Base-by-base conservation (phyloP, 768 basidiomycete species). In the Pilatotrama ljubarskyi region DNA sequence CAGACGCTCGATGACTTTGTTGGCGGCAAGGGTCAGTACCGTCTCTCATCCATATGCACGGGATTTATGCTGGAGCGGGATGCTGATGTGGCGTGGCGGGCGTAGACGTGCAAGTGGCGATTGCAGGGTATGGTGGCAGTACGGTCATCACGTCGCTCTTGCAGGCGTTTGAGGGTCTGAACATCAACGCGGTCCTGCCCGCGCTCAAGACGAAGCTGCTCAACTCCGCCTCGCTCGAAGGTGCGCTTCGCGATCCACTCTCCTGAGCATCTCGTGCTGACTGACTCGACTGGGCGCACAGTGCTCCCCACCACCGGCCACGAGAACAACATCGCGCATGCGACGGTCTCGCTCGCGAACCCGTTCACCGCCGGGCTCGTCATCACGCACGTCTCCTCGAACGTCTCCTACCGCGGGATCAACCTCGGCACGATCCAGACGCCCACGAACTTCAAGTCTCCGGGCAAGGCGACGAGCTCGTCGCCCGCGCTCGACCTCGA, bases 1-100 rank as follows among this genome's bases (percentile, higher is more conserved):
- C 77, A 85, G 63, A 88, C 88, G 1, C 76, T 91, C 32, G 80
- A 84, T 54, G 82, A 90, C 37, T 91, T 90, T 66, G 81, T 90
- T 43, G 80, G 83, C 14, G 80, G 83, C 50, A 82, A 78, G 65
- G 82, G 85, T 82, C 54, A 37, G 71, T 48, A 15, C 15, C 17
- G 5, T 41, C 13, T 20, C 47, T 49, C 9, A 4, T n/a, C n/a
- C n/a, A n/a, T n/a, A n/a, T n/a, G n/a, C n/a, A n/a, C n/a, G n/a
- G n/a, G n/a, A n/a, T n/a, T n/a, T n/a, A n/a, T n/a, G n/a, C n/a
- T n/a, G 17, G 51, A 36, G 51, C 15, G 25, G 38, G 36, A 4
- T 9, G 36, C 18, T 53, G n/a, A 40, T 38, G 32, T 11, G 25
- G 14, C 35, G 26, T 4, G 26, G 29, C 26, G n/a, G 26, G 9